Evolutionary conservation across 768 basidiomycete genomes (phyloP).

Genomic region (Lentinula boryana): DNA sequence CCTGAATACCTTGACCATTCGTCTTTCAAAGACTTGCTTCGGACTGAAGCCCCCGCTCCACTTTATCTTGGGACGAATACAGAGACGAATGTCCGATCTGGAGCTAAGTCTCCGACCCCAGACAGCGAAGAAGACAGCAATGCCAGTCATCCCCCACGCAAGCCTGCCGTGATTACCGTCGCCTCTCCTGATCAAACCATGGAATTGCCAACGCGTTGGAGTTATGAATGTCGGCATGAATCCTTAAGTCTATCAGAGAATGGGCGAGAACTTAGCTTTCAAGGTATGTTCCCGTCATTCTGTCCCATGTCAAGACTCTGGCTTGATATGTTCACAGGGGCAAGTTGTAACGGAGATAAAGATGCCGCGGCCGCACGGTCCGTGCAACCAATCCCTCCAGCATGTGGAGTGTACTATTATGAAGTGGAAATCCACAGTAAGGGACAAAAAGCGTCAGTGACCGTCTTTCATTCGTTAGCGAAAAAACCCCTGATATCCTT

Average conservation of each 20-base stretch:
- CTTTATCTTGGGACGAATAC: slow-evolving; percentile 26
- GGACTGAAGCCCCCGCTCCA: slow-evolving; percentile 39
- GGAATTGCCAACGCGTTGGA: slow-evolving; percentile 74
- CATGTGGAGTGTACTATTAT: slow-evolving; percentile 92
- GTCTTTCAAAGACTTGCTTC: slow-evolving; percentile 62
- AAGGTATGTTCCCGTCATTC: slow-evolving; percentile 35
- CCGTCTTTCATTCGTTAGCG: slow-evolving; percentile 1
- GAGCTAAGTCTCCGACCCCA: slow-evolving; percentile 33
- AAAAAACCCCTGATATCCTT: slow-evolving; percentile 11
- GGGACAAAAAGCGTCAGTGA: slow-evolving; percentile 69
- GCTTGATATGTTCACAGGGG: slow-evolving; percentile 28
- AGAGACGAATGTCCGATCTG: slow-evolving; percentile 19
- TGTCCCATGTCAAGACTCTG: neutral
- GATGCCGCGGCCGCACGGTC: slow-evolving; percentile 86
- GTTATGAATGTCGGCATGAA: slow-evolving; percentile 55
- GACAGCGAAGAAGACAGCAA: slow-evolving; percentile 70
- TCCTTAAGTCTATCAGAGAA: slow-evolving; percentile 59
- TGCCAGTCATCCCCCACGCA: slow-evolving; percentile 35
- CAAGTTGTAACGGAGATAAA: slow-evolving; percentile 56
- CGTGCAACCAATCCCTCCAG: slow-evolving; percentile 68
- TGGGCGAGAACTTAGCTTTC: slow-evolving; percentile 69
- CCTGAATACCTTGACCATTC: slow-evolving; percentile 77
- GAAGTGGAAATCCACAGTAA: slow-evolving; percentile 83
- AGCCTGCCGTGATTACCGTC: slow-evolving; percentile 19
- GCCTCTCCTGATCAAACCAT: slow-evolving; percentile 36